Evolutionary conservation across 495 filamentous ascomycete genomes (phyloP).

Genomic region (Aspergillus asperescens): DNA sequence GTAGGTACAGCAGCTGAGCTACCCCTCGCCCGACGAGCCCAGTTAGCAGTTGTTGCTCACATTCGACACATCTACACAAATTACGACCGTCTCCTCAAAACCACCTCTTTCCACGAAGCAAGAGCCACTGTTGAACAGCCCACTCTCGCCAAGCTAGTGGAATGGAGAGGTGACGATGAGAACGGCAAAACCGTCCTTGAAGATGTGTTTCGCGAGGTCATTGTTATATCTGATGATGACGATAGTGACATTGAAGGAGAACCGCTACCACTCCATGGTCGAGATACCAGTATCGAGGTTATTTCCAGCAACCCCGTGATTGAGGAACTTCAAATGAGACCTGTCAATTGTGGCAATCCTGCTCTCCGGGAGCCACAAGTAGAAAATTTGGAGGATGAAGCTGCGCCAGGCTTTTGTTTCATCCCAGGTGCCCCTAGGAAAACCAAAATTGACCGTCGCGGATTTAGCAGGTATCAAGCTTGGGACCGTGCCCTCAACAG

Average conservation of each 20-base stretch:
- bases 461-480: slow-evolving; percentile 46
- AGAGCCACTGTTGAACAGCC: slow-evolving; percentile 63
- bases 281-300: slow-evolving; percentile 36
- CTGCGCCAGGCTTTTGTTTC: slow-evolving; percentile 34
- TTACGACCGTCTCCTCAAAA: slow-evolving; percentile 72
- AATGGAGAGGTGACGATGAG: slow-evolving; percentile 86
- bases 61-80: slow-evolving; percentile 81
- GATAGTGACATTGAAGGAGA: slow-evolving; percentile 52
- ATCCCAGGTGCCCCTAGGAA: slow-evolving; percentile 25
- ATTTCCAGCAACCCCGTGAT: slow-evolving; percentile 33
- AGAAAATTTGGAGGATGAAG: slow-evolving; percentile 35
- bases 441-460: slow-evolving; percentile 37
- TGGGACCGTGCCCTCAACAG: slow-evolving; percentile 43
- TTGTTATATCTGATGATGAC: slow-evolving; percentile 78
- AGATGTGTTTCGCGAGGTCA: slow-evolving; percentile 74
- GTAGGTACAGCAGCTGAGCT: slow-evolving; percentile 67
- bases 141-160: slow-evolving; percentile 66
- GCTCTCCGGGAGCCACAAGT: slow-evolving; percentile 17
- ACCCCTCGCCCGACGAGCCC: slow-evolving; percentile 65
- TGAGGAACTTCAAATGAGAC: slow-evolving; percentile 32
- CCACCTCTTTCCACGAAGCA: slow-evolving; percentile 61
- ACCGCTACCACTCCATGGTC: slow-evolving; percentile 14
- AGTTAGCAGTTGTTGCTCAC: slow-evolving; percentile 79
- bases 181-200: slow-evolving; percentile 68
- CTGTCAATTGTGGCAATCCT: slow-evolving; percentile 20